These are phyloP conservation scores for Aquilaria sinensis DNA, from an alignment of 345 rosid genomes.

Conservation along the genomic window DNA sequence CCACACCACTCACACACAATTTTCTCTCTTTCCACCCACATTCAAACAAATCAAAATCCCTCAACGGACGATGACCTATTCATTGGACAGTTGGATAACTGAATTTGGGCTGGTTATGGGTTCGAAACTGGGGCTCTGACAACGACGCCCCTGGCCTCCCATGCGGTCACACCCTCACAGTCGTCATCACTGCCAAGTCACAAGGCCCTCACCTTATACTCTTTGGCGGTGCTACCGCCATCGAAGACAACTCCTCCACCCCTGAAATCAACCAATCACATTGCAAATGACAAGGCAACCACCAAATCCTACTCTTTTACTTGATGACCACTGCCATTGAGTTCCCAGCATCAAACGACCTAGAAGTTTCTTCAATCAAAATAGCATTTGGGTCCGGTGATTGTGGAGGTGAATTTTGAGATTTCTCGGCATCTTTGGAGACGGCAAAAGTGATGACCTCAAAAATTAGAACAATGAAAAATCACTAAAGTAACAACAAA, in stretches of 20 bases:
- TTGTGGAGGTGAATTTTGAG: no score
- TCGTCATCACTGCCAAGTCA: slow-evolving; percentile 84
- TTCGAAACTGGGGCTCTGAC: slow-evolving; percentile 76
- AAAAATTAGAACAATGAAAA: not conserved
- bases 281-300: no score
- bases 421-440: no score
- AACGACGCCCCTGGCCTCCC: slow-evolving; percentile 96
- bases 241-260: slow-evolving; percentile 78
- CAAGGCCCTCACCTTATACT: slow-evolving; percentile 93
- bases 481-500: not conserved
- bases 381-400: no score
- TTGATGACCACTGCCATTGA: no score
- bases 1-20: no score
- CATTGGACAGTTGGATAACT: not conserved
- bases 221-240: slow-evolving; percentile 98
- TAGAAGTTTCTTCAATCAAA: no score
- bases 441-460: not conserved
- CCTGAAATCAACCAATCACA: slow-evolving; percentile 59
- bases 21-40: no score
- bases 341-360: no score
- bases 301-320: no score
- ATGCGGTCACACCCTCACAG: slow-evolving; percentile 87
- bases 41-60: no score
- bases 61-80: no score
- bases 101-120: slow-evolving; percentile 36